Conservation (phyloP, 768 basidiomycete genomes). For the Tephrocybe sp. region DNA sequence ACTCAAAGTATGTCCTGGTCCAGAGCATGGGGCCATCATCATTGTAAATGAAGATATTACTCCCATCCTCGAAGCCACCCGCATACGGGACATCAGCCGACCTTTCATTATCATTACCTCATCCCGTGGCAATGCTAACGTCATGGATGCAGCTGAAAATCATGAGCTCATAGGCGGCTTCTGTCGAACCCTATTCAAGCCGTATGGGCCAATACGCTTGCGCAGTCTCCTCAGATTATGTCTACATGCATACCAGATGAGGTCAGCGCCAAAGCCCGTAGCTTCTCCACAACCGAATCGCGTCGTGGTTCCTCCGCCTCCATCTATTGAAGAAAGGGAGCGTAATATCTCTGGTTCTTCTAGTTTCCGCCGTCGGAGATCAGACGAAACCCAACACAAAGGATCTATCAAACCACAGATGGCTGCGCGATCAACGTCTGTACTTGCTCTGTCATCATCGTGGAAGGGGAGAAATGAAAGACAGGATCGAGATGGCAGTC, state of each 20-base stretch:
- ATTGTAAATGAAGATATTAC: slow-evolving; percentile 78
- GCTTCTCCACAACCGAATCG: not conserved
- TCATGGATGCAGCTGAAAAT: slow-evolving; percentile 62
- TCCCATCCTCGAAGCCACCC: slow-evolving; percentile 54
- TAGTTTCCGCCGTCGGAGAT: slow-evolving; percentile 37
- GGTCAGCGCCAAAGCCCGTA: slow-evolving; percentile 25
- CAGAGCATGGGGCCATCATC: slow-evolving; percentile 64
- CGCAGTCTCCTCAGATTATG: slow-evolving; percentile 62
- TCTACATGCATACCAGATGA: slow-evolving; percentile 52
- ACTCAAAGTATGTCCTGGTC: slow-evolving; percentile 42
- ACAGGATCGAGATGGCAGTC: slow-evolving; percentile 23
- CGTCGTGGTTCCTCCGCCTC: not conserved
- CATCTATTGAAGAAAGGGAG: slow-evolving; percentile 4
- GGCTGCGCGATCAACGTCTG: slow-evolving; percentile 50
- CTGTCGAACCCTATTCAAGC: slow-evolving; percentile 88
- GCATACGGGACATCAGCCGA: slow-evolving; percentile 50
- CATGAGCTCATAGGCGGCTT: slow-evolving; percentile 83
- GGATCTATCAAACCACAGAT: slow-evolving; percentile 43
- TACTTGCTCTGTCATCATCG: slow-evolving; percentile 36
- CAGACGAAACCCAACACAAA: slow-evolving; percentile 38
- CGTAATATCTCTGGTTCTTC: slow-evolving; percentile 4
- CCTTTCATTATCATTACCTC: slow-evolving; percentile 37
- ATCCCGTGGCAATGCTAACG: slow-evolving; percentile 58
- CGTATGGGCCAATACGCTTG: slow-evolving; percentile 78
- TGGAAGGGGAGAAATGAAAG: slow-evolving; percentile 23